A percentile compares a stretch with the other conserved stretches of the same genome.
Conservation (phyloP, 1,139 yeast species). For the Candida neerlandica region DNA sequence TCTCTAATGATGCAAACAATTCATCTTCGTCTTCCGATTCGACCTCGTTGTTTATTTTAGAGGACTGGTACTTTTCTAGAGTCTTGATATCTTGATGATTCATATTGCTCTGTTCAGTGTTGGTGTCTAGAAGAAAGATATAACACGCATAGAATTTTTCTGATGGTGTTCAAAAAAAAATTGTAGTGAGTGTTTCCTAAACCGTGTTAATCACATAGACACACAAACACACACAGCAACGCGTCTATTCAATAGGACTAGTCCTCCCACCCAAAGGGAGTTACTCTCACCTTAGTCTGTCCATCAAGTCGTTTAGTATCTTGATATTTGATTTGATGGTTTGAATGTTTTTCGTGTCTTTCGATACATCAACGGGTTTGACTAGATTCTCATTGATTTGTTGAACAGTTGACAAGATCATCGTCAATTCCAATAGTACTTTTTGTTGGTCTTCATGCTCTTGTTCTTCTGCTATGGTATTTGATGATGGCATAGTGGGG, state of each 20-base stretch:
- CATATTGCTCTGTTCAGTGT: constrained; percentile 9
- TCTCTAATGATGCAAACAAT: constrained; percentile 38
- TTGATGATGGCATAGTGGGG: neutral
- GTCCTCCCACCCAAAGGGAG: no score
- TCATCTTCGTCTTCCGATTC: constrained; percentile 26
- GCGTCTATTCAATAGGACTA: constrained; percentile 5
- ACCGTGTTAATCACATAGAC: neutral
- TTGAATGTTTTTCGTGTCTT: constrained; percentile 10
- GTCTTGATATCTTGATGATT: constrained; percentile 11
- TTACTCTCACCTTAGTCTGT: constrained; percentile 10
- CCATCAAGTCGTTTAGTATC: constrained; percentile 12
- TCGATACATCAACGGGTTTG: constrained; percentile 26
- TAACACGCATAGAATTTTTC: neutral
- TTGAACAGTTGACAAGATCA: constrained; percentile 35
- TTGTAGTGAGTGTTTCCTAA: neutral
- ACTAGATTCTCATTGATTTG: constrained; percentile 31
- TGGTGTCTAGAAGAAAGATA: neutral
- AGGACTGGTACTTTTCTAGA: constrained; percentile 34
- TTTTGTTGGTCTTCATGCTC: constrained; percentile 21
- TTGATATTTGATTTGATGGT: constrained; percentile 5
- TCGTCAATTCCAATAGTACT: constrained; percentile 33
- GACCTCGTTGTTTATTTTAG: constrained; percentile 33
- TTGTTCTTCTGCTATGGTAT: constrained; percentile 10
- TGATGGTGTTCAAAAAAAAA: neutral
- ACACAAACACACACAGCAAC: neutral